Evolutionary conservation across 176 grass and related monocot genomes (phyloP).

Genomic region (Neostapfia colusana): DNA sequence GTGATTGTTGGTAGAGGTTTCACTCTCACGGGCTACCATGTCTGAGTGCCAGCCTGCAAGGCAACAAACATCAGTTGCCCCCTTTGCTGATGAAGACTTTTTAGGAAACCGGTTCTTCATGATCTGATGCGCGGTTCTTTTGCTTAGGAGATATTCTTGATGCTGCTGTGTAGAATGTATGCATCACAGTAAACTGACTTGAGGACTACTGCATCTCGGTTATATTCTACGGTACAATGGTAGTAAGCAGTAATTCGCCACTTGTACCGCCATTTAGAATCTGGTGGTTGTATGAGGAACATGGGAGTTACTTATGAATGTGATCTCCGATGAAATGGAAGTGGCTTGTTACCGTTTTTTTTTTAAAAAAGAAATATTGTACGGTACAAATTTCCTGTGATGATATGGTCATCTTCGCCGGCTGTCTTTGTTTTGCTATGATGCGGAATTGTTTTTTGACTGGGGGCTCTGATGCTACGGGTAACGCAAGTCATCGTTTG

Average conservation of each 20-base stretch:
- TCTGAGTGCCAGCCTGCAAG: conserved; percentile 37
- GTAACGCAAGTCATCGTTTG: background rate
- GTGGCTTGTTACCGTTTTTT: no score
- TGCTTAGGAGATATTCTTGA: conserved; percentile 6
- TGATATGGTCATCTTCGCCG: background rate
- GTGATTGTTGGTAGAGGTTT: conserved; percentile 84
- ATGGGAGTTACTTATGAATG: no score
- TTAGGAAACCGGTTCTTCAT: conserved; percentile 24
- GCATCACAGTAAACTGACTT: conserved; percentile 21
- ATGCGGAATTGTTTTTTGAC: background rate
- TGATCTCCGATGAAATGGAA: no score
- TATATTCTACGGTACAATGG: background rate
- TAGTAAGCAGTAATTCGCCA: no score
- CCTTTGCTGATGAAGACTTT: background rate
- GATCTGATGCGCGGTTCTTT: conserved; percentile 20
- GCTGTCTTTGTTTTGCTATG: background rate
- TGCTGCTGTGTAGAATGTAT: background rate
- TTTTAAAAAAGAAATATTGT: no score
- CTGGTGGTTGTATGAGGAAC: no score
- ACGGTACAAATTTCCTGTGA: background rate
- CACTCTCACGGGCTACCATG: conserved; percentile 80
- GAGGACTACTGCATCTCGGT: conserved; percentile 9
- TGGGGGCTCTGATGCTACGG: background rate
- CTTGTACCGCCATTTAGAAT: no score
- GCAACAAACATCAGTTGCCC: background rate